Conservation (phyloP, 2,329 filamentous ascomycete genomes). For the Penicillium hordei region DNA sequence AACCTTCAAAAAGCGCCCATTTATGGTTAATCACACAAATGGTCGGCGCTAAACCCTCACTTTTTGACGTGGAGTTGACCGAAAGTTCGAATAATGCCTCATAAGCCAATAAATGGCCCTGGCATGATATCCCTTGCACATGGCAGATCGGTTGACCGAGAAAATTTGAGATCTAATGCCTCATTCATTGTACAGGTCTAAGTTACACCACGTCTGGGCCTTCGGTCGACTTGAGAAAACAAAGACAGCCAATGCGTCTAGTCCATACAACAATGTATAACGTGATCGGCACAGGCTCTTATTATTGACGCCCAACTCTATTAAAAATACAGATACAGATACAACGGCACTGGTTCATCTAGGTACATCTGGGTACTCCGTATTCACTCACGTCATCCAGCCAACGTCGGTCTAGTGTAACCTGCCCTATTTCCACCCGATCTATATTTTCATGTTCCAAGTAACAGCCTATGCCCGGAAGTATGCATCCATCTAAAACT, state of each 20-base stretch:
- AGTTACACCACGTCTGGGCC: background rate
- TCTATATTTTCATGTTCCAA: background rate
- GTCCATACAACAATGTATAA: background rate
- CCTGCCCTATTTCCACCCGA: background rate
- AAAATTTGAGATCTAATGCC: background rate
- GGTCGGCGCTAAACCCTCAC: constrained; percentile 2
- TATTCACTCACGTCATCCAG: background rate
- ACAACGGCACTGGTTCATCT: background rate
- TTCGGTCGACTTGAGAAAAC: background rate
- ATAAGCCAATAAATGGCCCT: background rate
- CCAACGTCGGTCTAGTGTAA: background rate
- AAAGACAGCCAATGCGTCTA: background rate
- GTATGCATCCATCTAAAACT: background rate
- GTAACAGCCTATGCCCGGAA: background rate
- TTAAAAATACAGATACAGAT: background rate
- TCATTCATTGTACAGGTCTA: background rate
- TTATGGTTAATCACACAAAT: constrained; percentile 5
- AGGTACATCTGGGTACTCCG: background rate
- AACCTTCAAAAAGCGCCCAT: constrained; percentile 12
- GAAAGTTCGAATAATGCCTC: background rate
- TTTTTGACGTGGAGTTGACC: no score
- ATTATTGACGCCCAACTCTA: background rate
- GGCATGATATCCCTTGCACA: constrained; percentile 4
- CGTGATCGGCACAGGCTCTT: background rate
- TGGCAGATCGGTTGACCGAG: background rate